Base-by-base conservation (phyloP, 345 rosid species). In the Mallotus nudiflorus region DNA sequence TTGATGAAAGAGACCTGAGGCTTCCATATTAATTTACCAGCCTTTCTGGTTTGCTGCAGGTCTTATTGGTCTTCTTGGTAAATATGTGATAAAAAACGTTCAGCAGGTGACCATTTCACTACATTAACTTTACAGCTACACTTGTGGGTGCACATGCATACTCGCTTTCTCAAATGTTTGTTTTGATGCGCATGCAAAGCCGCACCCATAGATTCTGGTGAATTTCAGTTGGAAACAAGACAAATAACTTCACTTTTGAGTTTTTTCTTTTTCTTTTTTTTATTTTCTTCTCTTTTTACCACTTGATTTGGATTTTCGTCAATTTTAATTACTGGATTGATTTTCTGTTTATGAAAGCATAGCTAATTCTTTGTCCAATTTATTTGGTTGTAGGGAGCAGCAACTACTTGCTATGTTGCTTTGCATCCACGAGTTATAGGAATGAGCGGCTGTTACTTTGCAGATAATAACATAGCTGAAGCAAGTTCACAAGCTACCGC, bases 401-500 rank as follows among this genome's bases (percentile, higher is more conserved):
- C 73, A 29, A 70, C 73, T 18, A 70, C 66, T 31, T 70, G 73
- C 57, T 70, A 59, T 15, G 58, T 20, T 11, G 73, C 73, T 28
- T 45, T 60, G 73, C 73, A 70, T 70, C 73, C 73, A 9, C 73
- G 60, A 25, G 73, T 72, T 22, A 56, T 65, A 9, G 70, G 65
- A 13, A 12, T 44, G 14, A 65, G 39, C 3, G 70, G 70, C 5
- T 31, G n/a, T 13, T 63, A 63, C 24, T 72, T 72, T 33, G 20
- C 42, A 7, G 64, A 73, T 42, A 12, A 70, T 13, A 58, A 48
- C 62, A 45, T 59, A 8, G 59, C 48, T 0, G 59, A 66, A 60
- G 37, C 71, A 27, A 66, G 54, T 53, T 58, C 42, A 5, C 61
- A 28, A 28, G 68, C 77, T 15, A 66, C 54, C 24, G 28, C 18